A percentile compares a stretch with the other conserved stretches of the same genome.
Evolutionary conservation across 2,329 filamentous ascomycete genomes (phyloP).

Genomic region (Colletotrichum godetiae): DNA sequence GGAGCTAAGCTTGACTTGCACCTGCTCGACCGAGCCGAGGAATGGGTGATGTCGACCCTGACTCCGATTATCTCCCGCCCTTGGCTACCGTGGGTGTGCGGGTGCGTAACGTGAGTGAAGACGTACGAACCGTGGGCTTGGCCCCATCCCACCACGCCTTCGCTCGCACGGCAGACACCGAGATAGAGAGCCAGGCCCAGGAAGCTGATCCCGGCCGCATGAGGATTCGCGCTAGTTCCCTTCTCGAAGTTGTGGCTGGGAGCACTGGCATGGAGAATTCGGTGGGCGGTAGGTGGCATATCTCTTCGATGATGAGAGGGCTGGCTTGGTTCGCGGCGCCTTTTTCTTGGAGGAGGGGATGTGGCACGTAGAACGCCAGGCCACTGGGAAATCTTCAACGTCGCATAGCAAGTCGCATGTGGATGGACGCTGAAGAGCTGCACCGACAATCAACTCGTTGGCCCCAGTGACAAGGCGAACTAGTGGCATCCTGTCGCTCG

Average conservation of each 20-base stretch:
- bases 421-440: background rate
- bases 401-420: background rate
- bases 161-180: background rate
- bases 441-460: background rate
- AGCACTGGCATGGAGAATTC: background rate
- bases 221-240: background rate
- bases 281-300: background rate
- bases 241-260: conserved; percentile 28
- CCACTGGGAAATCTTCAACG: background rate
- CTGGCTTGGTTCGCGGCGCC: background rate
- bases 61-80: conserved; percentile 10
- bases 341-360: background rate
- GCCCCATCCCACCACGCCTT: background rate
- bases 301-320: background rate
- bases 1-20: background rate
- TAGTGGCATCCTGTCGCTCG: background rate
- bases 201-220: background rate
- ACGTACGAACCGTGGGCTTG: background rate
- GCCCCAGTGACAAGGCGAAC: background rate
- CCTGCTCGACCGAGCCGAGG: background rate
- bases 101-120: background rate
- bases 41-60: background rate
- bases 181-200: background rate
- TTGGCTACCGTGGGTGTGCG: background rate
- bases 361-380: background rate